Conservation (phyloP, 495 filamentous ascomycete genomes). For the Hyphodiscus hymeniophilus region DNA sequence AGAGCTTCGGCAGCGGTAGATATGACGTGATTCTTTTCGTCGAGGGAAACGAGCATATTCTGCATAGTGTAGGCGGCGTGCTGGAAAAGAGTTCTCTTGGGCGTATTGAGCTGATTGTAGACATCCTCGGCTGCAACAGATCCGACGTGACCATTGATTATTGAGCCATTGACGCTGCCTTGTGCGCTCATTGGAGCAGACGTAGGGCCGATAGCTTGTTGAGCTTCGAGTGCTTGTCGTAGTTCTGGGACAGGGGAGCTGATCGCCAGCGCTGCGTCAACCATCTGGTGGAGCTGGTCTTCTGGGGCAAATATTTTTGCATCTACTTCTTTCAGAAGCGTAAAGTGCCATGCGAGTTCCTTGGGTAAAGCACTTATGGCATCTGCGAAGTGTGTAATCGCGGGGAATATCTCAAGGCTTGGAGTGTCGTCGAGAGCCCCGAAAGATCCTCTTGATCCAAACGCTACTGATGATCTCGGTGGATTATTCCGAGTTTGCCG, state of each 20-base stretch:
- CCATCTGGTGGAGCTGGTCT: constrained; percentile 61
- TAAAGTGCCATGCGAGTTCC: constrained; percentile 91
- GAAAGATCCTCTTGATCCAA: constrained; percentile 32
- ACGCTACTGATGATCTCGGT: constrained; percentile 35
- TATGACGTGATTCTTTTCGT: constrained; percentile 96
- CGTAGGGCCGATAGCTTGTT: constrained; percentile 23
- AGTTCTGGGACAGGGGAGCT: constrained; percentile 43
- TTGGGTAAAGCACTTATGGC: constrained; percentile 86
- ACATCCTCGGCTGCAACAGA: constrained; percentile 28
- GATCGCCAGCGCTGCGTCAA: constrained; percentile 54
- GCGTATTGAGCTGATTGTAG: constrained; percentile 24
- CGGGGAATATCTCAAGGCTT: constrained; percentile 66
- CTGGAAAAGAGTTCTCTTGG: constrained; percentile 51
- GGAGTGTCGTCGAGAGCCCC: constrained; percentile 20
- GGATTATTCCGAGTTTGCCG: constrained; percentile 51
- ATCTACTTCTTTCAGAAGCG: constrained; percentile 92
- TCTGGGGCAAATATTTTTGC: constrained; percentile 80
- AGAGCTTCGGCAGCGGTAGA: constrained; percentile 82
- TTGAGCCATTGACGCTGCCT: constrained; percentile 30
- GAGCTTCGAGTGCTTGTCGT: constrained; percentile 24
- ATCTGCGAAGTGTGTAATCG: constrained; percentile 89
- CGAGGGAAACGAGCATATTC: constrained; percentile 75
- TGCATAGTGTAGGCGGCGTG: constrained; percentile 48
- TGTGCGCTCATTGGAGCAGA: constrained; percentile 33
- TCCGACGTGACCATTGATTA: constrained; percentile 21